A percentile compares a stretch with the other conserved stretches of the same genome.
phyloP scores from a whole-genome alignment of 768 basidiomycete species.

The Auricularia sp. region DNA sequence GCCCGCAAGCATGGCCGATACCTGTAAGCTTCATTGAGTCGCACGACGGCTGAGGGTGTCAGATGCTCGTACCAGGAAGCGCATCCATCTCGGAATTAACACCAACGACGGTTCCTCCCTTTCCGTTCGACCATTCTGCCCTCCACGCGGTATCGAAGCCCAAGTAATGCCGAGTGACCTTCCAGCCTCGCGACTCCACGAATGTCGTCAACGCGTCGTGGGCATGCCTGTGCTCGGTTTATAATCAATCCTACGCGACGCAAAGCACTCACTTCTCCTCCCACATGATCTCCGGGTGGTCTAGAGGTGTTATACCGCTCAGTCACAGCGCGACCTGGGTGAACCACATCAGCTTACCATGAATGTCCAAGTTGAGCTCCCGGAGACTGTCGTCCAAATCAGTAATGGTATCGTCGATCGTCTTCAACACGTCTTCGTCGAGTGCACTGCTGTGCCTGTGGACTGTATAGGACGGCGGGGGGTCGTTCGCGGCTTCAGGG shows the following conservation, averaged over 20 bases:
- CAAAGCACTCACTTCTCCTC: constrained; percentile 5
- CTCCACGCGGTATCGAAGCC: constrained; percentile 21
- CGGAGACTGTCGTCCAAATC: constrained; percentile 9
- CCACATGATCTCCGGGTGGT: constrained; percentile 9
- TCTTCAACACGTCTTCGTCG: constrained; percentile 7
- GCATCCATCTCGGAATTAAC: constrained; percentile 24
- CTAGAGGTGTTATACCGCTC: neutral
- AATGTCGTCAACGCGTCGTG: constrained; percentile 19
- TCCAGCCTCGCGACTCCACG: constrained; percentile 18
- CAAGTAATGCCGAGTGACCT: constrained; percentile 18
- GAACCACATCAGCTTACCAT: constrained; percentile 8
- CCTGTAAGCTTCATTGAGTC: neutral
- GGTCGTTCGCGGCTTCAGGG: neutral
- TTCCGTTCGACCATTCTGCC: constrained; percentile 15
- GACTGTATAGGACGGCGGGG: neutral
- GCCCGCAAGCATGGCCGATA: constrained; percentile 16
- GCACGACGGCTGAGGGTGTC: no score
- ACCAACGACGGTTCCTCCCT: constrained; percentile 15
- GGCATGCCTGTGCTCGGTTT: constrained; percentile 13
- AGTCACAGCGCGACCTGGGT: no score
- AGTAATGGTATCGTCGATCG: constrained; percentile 10
- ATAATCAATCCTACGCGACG: neutral
- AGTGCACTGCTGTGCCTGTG: neutral
- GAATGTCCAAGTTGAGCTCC: constrained; percentile 14
- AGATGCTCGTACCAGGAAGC: constrained; percentile 10